Conservation (phyloP, 192 early-diverging fungal species). For the Coemansia interrupta region DNA sequence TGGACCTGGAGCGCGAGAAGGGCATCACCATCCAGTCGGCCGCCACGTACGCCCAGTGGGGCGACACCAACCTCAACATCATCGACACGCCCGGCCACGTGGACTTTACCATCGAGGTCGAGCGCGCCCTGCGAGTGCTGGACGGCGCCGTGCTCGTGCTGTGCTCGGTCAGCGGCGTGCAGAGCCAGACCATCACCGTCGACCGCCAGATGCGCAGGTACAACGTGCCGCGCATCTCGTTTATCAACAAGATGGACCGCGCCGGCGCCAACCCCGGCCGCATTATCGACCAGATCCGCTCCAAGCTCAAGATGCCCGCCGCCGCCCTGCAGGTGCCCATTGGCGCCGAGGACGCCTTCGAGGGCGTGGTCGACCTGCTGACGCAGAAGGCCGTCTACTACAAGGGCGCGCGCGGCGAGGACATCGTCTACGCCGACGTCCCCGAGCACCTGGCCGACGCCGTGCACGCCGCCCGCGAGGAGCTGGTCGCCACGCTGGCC, state of each 20-base stretch:
- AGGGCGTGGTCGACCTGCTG: slow-evolving; percentile 90
- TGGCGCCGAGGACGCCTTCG: slow-evolving; percentile 80
- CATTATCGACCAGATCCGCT: slow-evolving; percentile 76
- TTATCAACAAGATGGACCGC: slow-evolving; percentile 90
- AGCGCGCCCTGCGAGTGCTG: slow-evolving; percentile 80
- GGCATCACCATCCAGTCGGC: slow-evolving; percentile 87
- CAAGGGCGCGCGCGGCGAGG: slow-evolving; percentile 80
- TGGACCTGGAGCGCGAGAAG: slow-evolving; percentile 96
- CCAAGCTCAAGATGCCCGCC: slow-evolving; percentile 72
- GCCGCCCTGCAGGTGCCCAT: slow-evolving; percentile 82
- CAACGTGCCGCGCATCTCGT: slow-evolving; percentile 79
- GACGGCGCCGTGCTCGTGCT: slow-evolving; percentile 84
- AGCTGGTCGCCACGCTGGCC: slow-evolving; percentile 73
- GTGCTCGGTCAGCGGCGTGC: slow-evolving; percentile 81
- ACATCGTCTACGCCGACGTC: slow-evolving; percentile 68
- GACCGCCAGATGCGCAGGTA: slow-evolving; percentile 90
- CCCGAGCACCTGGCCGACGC: slow-evolving; percentile 62
- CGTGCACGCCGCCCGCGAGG: slow-evolving; percentile 66
- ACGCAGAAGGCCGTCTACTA: slow-evolving; percentile 84
- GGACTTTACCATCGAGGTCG: slow-evolving; percentile 87
- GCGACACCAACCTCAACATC: slow-evolving; percentile 75
- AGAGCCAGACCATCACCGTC: slow-evolving; percentile 85
- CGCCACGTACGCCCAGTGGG: slow-evolving; percentile 82
- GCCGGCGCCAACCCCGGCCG: slow-evolving; percentile 79
- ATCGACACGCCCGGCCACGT: slow-evolving; percentile 90